These are phyloP conservation scores for Pelagomonas calceolata DNA, from an alignment of 108 stramenopile genomes.

Conservation along the genomic window DNA sequence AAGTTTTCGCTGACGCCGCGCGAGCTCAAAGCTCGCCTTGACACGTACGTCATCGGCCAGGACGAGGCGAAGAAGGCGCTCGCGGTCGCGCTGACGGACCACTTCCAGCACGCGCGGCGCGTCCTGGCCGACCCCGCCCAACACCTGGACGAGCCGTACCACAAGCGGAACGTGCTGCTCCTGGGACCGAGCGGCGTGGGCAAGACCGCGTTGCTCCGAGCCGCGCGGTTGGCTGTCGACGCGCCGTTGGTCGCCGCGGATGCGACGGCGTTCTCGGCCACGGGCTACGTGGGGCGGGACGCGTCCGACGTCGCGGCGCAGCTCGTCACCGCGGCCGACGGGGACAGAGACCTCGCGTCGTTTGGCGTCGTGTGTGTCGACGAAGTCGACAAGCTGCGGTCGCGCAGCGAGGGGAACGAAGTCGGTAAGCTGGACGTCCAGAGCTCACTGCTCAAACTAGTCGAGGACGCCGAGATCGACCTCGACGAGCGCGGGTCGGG, in stretches of 20 bases:
- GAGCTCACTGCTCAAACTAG: not conserved
- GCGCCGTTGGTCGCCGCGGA: not conserved
- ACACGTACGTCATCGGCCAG: too few relatives aligned
- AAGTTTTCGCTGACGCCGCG: too few relatives aligned
- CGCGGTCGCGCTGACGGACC: too few relatives aligned
- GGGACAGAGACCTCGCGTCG: not conserved
- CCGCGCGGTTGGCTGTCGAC: constrained; percentile 68
- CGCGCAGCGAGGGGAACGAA: too few relatives aligned
- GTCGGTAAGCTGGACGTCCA: not conserved
- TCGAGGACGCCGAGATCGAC: not conserved
- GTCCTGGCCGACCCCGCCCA: too few relatives aligned
- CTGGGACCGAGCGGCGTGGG: constrained; percentile 84
- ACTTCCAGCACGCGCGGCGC: too few relatives aligned
- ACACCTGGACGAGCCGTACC: too few relatives aligned
- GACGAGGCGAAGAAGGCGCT: too few relatives aligned
- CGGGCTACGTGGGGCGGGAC: constrained; percentile 1
- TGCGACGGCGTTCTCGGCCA: not conserved
- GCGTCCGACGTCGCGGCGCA: not conserved
- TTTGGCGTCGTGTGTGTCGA: not conserved
- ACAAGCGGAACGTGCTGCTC: constrained; percentile 46
- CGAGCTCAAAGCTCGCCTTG: too few relatives aligned
- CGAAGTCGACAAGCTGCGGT: not conserved
- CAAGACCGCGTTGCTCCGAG: constrained; percentile 94
- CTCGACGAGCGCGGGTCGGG: too few relatives aligned
- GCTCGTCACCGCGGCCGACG: not conserved